These are phyloP conservation scores for Ajuga chamaepitys DNA, from an alignment of 257 asterid genomes.

Conservation along the genomic window DNA sequence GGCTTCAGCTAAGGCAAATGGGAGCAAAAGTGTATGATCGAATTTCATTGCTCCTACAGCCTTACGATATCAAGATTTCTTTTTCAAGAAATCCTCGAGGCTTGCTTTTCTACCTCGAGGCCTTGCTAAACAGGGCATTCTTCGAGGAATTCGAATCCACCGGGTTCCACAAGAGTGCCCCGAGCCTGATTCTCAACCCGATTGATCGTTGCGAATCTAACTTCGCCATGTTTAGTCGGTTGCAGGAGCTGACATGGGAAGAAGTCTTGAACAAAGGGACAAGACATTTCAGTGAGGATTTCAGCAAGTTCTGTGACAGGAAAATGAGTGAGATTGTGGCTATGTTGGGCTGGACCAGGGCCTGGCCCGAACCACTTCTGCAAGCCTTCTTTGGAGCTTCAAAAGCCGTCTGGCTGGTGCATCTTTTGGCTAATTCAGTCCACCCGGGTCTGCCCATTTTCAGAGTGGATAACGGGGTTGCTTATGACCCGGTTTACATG, in stretches of 20 bases:
- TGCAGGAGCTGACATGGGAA: conserved; percentile 80
- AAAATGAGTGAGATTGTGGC: conserved; percentile 96
- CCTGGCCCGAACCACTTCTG: conserved; percentile 92
- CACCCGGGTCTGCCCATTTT: conserved; percentile 78
- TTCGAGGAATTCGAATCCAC: conserved; percentile 70
- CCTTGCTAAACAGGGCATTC: conserved; percentile 58
- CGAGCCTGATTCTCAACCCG: conserved; percentile 55
- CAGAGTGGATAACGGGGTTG: conserved; percentile 63
- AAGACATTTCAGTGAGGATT: conserved; percentile 72
- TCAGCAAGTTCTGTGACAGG: conserved; percentile 87
- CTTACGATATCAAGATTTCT: conserved; percentile 69
- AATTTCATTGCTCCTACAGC: conserved; percentile 56
- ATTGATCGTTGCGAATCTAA: conserved; percentile 69
- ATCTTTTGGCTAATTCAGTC: conserved; percentile 79
- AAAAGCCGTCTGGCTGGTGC: conserved; percentile 85
- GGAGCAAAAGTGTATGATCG: conserved; percentile 63
- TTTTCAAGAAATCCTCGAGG: conserved; percentile 65
- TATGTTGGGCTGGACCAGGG: conserved; percentile 85
- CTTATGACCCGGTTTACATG: conserved; percentile 84
- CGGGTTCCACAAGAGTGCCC: conserved; percentile 47
- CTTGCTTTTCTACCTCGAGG: conserved; percentile 57
- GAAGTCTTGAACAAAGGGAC: conserved; percentile 82
- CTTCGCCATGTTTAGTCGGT: conserved; percentile 46
- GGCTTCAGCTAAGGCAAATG: conserved; percentile 50
- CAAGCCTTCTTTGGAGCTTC: conserved; percentile 91